phyloP scores from a whole-genome alignment of 176 grass and related monocot genomes.

The Ensete ventricosum region DNA sequence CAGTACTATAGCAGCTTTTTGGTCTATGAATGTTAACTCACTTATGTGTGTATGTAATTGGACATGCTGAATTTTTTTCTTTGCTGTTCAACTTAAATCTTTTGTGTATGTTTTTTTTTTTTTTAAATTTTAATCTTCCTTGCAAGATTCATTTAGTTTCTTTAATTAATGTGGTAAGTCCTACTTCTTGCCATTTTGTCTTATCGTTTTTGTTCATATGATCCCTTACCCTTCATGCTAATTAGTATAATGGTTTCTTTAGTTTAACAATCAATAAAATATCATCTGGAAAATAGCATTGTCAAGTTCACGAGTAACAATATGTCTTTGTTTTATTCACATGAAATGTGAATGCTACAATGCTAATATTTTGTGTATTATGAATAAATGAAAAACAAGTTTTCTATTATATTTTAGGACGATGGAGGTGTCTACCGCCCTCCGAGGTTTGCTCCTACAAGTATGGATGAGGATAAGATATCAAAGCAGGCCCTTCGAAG shows the following conservation, averaged over 20 bases:
- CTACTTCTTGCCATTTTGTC: not conserved
- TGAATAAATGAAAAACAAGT: not conserved
- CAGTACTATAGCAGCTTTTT: not conserved
- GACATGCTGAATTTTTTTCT: too few relatives aligned
- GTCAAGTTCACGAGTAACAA: too few relatives aligned
- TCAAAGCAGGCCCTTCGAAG: slow-evolving; percentile 64
- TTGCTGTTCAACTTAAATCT: not conserved
- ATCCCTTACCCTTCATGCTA: too few relatives aligned
- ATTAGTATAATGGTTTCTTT: too few relatives aligned
- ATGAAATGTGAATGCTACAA: not conserved
- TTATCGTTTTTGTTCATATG: not conserved
- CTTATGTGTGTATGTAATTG: too few relatives aligned
- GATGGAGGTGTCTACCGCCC: slow-evolving; percentile 64
- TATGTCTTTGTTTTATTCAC: not conserved
- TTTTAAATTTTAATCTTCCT: not conserved
- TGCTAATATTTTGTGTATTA: not conserved
- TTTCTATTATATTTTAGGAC: slow-evolving; percentile 21
- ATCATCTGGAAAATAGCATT: too few relatives aligned
- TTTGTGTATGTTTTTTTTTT: not conserved
- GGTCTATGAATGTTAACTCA: not conserved
- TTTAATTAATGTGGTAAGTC: not conserved
- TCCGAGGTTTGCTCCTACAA: slow-evolving; percentile 59
- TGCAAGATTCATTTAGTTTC: not conserved
- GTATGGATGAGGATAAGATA: slow-evolving; percentile 54
- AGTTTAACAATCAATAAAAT: too few relatives aligned